phyloP scores from a whole-genome alignment of 345 rosid genomes.

The Diplotaxis tenuifolia region DNA sequence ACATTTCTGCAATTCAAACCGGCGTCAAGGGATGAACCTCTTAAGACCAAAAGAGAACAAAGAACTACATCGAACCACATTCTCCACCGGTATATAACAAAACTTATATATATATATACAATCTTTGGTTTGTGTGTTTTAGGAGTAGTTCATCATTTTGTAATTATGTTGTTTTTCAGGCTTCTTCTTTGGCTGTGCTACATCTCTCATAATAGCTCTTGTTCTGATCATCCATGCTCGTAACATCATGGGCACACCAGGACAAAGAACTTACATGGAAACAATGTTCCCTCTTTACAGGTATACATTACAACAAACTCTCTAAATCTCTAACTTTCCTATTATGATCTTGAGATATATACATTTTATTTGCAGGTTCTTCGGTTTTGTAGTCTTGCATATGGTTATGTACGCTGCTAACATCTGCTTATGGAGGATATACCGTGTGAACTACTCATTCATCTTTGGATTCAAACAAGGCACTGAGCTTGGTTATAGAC shows the following conservation, averaged over 20 bases:
- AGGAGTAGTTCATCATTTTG: neutral
- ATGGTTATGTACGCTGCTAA: slow-evolving; percentile 55
- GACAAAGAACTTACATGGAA: slow-evolving; percentile 54
- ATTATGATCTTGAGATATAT: slow-evolving; percentile 4
- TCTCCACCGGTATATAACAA: slow-evolving; percentile 46
- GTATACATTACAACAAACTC: slow-evolving; percentile 13
- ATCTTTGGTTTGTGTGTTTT: neutral
- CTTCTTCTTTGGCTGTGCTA: slow-evolving; percentile 55
- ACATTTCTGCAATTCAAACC: slow-evolving; percentile 58
- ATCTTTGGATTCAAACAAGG: slow-evolving; percentile 77
- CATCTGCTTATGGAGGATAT: slow-evolving; percentile 69
- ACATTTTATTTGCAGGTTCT: slow-evolving; percentile 50
- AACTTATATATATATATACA: neutral
- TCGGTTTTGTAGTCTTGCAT: slow-evolving; percentile 63
- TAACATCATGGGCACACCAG: slow-evolving; percentile 43
- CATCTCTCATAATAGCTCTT: slow-evolving; percentile 59
- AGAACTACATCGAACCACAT: slow-evolving; percentile 53
- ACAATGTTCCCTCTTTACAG: slow-evolving; percentile 75
- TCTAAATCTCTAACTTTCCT: neutral
- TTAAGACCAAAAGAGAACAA: slow-evolving; percentile 54
- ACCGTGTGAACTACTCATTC: slow-evolving; percentile 63
- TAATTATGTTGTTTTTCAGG: slow-evolving; percentile 47
- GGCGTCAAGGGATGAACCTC: slow-evolving; percentile 51
- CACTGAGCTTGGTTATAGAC: slow-evolving; percentile 61
- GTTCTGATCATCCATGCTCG: slow-evolving; percentile 48